Conservation (phyloP, 2,329 filamentous ascomycete species). For the Colletotrichum lindemuthianum region DNA sequence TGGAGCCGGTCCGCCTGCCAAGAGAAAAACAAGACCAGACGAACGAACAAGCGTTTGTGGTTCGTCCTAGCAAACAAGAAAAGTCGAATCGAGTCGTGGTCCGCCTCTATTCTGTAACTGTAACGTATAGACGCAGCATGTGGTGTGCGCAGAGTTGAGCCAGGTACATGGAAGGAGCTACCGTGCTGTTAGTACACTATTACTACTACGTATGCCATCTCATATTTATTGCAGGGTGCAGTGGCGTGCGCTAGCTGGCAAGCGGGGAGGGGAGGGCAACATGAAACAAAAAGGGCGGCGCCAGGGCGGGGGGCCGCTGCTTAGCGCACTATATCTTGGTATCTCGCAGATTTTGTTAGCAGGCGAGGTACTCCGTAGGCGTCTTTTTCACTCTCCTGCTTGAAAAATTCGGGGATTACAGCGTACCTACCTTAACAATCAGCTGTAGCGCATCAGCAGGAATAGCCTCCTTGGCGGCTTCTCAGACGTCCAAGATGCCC, state of each 20-base stretch:
- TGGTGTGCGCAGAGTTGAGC: background rate
- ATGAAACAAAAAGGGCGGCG: constrained; percentile 32
- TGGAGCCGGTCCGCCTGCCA: constrained; percentile 5
- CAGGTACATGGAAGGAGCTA: background rate
- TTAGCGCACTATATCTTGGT: background rate
- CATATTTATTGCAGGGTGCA: constrained; percentile 32
- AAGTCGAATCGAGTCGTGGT: background rate
- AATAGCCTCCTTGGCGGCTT: no score
- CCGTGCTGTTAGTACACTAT: background rate
- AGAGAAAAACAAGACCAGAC: background rate
- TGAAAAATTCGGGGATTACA: no score
- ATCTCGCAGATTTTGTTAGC: background rate
- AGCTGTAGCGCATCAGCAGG: no score
- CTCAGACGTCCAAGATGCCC: no score
- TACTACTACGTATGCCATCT: no score
- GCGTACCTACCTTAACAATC: no score
- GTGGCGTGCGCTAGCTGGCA: constrained; percentile 34
- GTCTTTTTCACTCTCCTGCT: no score
- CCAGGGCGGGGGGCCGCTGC: constrained; percentile 10
- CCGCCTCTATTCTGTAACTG: no score
- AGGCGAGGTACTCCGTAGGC: background rate
- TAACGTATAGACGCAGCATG: no score
- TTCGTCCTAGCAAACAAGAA: background rate
- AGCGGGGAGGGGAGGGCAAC: constrained; percentile 28
- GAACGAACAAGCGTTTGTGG: no score